Evolutionary conservation across 2,329 filamentous ascomycete genomes (phyloP).

Genomic region (Cladosporium sp.): DNA sequence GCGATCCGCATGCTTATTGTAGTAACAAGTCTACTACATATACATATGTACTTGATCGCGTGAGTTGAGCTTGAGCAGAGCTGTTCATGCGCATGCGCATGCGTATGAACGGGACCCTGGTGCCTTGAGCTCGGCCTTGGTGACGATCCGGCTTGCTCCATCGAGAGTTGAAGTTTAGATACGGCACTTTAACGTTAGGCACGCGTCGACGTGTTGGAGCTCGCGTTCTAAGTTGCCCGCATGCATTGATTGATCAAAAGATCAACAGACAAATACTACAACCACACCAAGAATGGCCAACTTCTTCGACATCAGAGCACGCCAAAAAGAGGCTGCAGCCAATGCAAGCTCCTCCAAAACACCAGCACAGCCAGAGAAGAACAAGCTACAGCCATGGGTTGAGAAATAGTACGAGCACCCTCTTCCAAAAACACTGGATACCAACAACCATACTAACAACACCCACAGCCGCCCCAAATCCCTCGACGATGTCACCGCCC

Average conservation of each 20-base stretch:
- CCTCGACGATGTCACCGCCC: conserved; percentile 90
- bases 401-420: conserved; percentile 80
- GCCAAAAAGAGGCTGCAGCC: conserved; percentile 66
- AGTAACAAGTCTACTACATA: neutral
- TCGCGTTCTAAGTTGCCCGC: neutral
- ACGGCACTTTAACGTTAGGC: neutral
- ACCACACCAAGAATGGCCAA: conserved; percentile 64
- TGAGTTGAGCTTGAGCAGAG: neutral
- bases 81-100: neutral
- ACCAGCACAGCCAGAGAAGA: conserved; percentile 62
- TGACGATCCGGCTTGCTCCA: neutral
- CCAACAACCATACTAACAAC: conserved; percentile 8
- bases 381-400: conserved; percentile 86
- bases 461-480: conserved; percentile 79
- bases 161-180: neutral
- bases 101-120: neutral
- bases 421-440: neutral
- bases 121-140: neutral
- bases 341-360: conserved; percentile 73
- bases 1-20: neutral
- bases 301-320: conserved; percentile 95
- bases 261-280: neutral
- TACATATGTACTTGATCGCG: neutral
- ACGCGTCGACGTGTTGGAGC: neutral
- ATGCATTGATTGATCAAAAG: neutral